Evolutionary conservation across 352 stramenopile species (phyloP), one percentile per base, ranked within the genome.

Genomic region (Salisapilia sapeloensis): DNA sequence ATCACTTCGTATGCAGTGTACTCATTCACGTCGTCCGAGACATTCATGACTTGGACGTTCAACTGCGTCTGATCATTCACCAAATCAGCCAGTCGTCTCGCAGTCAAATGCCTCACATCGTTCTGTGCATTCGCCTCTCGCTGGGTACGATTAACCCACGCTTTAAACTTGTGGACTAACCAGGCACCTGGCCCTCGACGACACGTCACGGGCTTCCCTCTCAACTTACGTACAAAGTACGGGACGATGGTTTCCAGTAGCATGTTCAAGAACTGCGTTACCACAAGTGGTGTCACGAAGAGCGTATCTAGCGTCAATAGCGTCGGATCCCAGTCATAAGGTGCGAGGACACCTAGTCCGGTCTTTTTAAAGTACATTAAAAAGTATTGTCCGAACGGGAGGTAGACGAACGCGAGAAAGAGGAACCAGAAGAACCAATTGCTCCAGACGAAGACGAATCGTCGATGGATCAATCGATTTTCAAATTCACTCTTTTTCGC

Each of bases 401-500:
- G 24, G 47, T 92, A 92, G n/a, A 92, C 67, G 37, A 92, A 92
- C 16, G 77, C 79, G 13, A 92, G 56, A 33, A 89, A 89, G 3
- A 92, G 44, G 36, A 90, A 92, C 77, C 77, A 92, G 38, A 89
- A 90, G 48, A 92, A 92, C 77, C 77, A 90, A 50, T 92, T 92
- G 46, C 74, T 87, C 77, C 77, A 92, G 22, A 89, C 74, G 33
- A 92, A 92, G 6, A 92, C 69, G 35, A 92, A 92, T 23, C 69
- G 72, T 12, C 77, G 71, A 29, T 87, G 76, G 22, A 89, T 87
- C 19, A 89, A 38, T 1, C 72, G 72, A 49, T 87, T 83, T 42
- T 91, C 76, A 40, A 84, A 74, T 24, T 91, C 71, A 9, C 71
- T 83, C 44, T 87, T 91, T 43, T 77, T 81, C 18, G 62, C 53